Evolutionary conservation across 2,329 filamentous ascomycete genomes (phyloP), one percentile per base, ranked within the genome.

Genomic region (Aspergillus ochraceoroseus): DNA sequence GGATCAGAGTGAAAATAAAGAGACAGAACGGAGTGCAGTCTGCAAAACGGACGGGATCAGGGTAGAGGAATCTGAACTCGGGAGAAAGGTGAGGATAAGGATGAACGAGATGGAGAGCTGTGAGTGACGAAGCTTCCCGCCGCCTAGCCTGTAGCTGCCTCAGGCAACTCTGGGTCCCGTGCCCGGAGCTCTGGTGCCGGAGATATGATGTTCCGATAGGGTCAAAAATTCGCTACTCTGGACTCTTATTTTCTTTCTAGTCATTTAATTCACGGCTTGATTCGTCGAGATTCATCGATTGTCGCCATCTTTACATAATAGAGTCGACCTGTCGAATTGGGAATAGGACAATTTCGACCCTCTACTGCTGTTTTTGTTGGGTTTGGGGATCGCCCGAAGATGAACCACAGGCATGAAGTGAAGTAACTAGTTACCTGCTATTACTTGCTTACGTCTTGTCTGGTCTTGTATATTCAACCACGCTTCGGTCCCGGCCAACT

Each of bases 41-140:
- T 8, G 5, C 14, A 8, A n/a, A 12, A 23, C 6, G n/a, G 20
- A 27, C 27, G 19, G 20, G 19, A 9, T n/a, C 8, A 17, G 5
- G 20, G 29, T 22, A 23, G 13, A 7, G 7, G 30, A 32, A 27
- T 27, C n/a, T 7, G 15, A 18, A 20, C 12, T 13, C 18, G 13
- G 20, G 15, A 11, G 15, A 13, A 23, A 20, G 30, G 27, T 11
- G 26, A 29, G 20, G 30, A 30, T 28, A 42, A 38, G 53, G 38
- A 65, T 56, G 37, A 58, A 30, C 41, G 46, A 47, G 43, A 32
- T 38, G 49, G 52, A 61, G 41, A 35, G 53, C 56, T 61, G 54
- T n/a, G 54, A 63, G 62, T 67, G 64, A 67, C 62, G 64, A 66
- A 67, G 64, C 64, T 67, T 41, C 57, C 51, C 56, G 62, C 54